Evolutionary conservation across 305 asterid genomes (phyloP).

Genomic region (Fraxinus sp.): DNA sequence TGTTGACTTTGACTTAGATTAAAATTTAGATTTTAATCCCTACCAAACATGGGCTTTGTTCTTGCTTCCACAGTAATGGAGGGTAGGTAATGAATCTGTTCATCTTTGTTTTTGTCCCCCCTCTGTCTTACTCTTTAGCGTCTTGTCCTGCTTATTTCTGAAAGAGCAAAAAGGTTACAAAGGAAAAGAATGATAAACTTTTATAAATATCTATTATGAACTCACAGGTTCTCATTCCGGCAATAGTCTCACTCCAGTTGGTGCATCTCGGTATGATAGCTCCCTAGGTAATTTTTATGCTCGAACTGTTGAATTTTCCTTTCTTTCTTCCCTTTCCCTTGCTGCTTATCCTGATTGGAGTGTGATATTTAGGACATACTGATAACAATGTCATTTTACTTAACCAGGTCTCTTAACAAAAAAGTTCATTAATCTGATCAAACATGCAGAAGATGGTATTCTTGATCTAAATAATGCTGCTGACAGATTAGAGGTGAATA

Average conservation of each 20-base stretch:
- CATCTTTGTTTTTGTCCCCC: conserved; percentile 14
- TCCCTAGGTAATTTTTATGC: conserved; percentile 24
- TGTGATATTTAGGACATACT: background rate
- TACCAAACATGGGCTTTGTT: background rate
- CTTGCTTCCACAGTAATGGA: conserved; percentile 71
- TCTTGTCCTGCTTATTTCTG: conserved; percentile 2
- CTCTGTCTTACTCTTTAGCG: background rate
- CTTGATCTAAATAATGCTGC: conserved; percentile 24
- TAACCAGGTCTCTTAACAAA: conserved; percentile 25
- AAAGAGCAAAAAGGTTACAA: background rate
- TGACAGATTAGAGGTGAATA: conserved; percentile 15
- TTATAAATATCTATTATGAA: background rate
- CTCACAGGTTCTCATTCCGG: conserved; percentile 20
- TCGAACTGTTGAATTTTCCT: background rate
- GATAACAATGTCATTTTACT: background rate
- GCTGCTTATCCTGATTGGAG: background rate
- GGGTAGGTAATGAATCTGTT: conserved; percentile 8
- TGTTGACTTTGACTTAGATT: background rate
- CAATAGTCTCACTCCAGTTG: conserved; percentile 21
- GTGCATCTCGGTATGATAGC: conserved; percentile 20
- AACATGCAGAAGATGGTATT: conserved; percentile 24
- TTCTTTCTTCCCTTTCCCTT: background rate
- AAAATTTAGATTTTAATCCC: background rate
- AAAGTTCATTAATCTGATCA: conserved; percentile 20
- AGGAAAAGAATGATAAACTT: background rate